Base-by-base conservation (phyloP, 768 basidiomycete species). In the Mrakia blollopis region DNA sequence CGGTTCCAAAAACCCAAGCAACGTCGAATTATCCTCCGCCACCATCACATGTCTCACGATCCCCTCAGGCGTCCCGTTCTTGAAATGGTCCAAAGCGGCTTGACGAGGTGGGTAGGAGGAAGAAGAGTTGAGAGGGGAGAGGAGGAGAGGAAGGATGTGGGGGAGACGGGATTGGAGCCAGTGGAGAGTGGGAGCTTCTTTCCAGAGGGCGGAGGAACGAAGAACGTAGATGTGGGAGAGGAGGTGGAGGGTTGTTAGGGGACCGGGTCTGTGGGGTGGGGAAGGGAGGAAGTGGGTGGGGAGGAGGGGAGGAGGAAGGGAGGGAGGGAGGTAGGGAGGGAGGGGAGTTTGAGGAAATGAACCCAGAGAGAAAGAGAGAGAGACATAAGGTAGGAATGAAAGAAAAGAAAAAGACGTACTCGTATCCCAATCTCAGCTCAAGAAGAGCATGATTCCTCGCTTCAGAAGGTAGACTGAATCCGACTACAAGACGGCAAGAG, bases 141-240 rank as follows among this genome's bases (percentile, higher is more conserved):
- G 80, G 70, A 85, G 79, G 5, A 79, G 72, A 7, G 81, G 76
- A 50, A 89, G 86, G 13, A 86, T 84, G 0, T 84, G 79, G 3
- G 84, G 82, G 63, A 90, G 85, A 2, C 89, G 89, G n/a, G 84
- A 82, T 1, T 87, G 81, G 80, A 97, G 89, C 94, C 94, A 98
- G 0, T 86, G 82, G 1, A 87, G 81, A 44, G 87, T 85, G 0
- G 82, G 80, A 0, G 90, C 85, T 21, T 90, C 89, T 85, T 95
- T 98, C 94, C 94, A 98, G 3, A 96, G 82, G 0, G 89, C 82
- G 13, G 84, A 86, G 0, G 92, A 91, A 10, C 93, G 90, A 61
- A 91, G 88, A 5, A 88, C 92, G 82, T 98, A 98, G 32, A 98
- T 88, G 81, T 94, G 92, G 0, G 92, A 91, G 5, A 98, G 87